Evolutionary conservation across 2,329 filamentous ascomycete species (phyloP).

Genomic region (Cladosporium cucumerinum): DNA sequence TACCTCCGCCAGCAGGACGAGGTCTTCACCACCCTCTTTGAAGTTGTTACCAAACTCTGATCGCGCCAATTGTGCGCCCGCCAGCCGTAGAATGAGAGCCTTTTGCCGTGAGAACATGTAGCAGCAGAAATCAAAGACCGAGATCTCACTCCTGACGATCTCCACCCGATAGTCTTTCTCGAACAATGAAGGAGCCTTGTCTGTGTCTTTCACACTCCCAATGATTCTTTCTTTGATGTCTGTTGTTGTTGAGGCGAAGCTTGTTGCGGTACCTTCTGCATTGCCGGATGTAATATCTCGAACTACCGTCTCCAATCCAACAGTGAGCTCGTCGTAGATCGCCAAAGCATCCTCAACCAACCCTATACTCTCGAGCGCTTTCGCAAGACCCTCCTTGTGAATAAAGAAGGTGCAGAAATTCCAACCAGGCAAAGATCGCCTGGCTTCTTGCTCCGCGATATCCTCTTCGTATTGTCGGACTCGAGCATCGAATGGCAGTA

Average conservation of each 20-base stretch:
- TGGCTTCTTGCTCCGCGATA: constrained; percentile 87
- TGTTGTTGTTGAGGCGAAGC: constrained; percentile 68
- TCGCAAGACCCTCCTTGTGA: constrained; percentile 87
- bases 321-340: constrained; percentile 89
- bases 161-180: constrained; percentile 83
- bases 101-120: constrained; percentile 93
- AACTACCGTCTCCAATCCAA: constrained; percentile 79
- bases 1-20: constrained; percentile 78
- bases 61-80: constrained; percentile 57
- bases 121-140: constrained; percentile 88
- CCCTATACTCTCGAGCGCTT: constrained; percentile 93
- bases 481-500: constrained; percentile 83
- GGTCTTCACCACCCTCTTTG: constrained; percentile 57
- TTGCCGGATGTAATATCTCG: constrained; percentile 65
- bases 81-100: constrained; percentile 73
- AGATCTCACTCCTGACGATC: constrained; percentile 92
- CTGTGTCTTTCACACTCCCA: constrained; percentile 12
- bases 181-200: constrained; percentile 21
- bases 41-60: constrained; percentile 36
- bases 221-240: constrained; percentile 52
- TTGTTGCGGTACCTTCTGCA: constrained; percentile 65
- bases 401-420: constrained; percentile 99
- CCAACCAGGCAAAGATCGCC: constrained; percentile 86
- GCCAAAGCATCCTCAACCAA: constrained; percentile 92
- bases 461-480: constrained; percentile 96